Evolutionary conservation across 768 basidiomycete species (phyloP), one percentile per base, ranked within the genome.

Genomic region (Hebeloma cylindrosporum): DNA sequence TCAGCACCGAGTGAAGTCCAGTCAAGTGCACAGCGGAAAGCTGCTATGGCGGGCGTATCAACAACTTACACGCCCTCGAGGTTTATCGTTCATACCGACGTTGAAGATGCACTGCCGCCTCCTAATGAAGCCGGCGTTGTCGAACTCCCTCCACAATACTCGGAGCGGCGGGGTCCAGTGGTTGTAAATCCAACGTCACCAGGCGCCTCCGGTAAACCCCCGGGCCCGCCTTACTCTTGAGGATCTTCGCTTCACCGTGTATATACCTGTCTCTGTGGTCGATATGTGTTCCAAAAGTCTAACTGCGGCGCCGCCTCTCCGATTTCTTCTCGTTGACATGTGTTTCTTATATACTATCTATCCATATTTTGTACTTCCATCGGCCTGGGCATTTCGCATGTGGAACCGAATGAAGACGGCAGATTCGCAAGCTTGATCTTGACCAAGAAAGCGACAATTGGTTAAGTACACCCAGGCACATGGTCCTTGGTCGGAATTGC

Each of bases 61-160:
- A 52, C 70, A 5, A 43, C 51, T 10, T 71, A 77, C 52, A 69
- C 61, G 33, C 64, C 74, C 3, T 66, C 82, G 16, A 75, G 82
- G 35, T 83, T 79, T 59, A 71, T 88, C 45, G 51, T 87, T 5
- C 85, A 88, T 51, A 82, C 79, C 3, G 88, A 88, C 58, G 75
- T 74, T 6, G 84, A 85, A 41, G 85, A 88, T 54, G 64, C 57
- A 9, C 28, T 66, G 7, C 68, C 77, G 5, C 66, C 62, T 29
- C 62, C 65, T 16, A 68, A 69, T 40, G 73, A 68, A 18, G 64
- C 75, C 13, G 84, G 73, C 5, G 64, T 85, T 16, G 72, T 88
- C 5, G 87, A 89, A 63, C 72, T 88, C n/a, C 87, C 87, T 20
- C 86, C 86, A 11, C 80, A 80, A 59, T 89, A 89, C 57, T 72